phyloP scores from a whole-genome alignment of 1,284 basidiomycete genomes.

The Earliella scabrosa region DNA sequence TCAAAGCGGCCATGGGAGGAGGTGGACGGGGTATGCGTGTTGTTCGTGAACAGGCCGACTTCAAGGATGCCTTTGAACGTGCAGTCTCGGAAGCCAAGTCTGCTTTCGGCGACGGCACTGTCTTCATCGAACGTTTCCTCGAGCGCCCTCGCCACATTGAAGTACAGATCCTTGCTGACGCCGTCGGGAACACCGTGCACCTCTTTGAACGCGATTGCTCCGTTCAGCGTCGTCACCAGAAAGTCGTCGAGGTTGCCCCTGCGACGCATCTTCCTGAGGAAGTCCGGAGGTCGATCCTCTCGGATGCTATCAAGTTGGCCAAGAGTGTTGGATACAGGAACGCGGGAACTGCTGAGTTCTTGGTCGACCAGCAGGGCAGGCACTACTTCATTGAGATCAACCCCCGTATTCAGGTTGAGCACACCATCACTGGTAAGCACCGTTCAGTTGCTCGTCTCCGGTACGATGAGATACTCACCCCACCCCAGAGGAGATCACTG shows the following conservation, averaged over 20 bases:
- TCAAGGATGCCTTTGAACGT: slow-evolving; percentile 90
- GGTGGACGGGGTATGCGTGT: slow-evolving; percentile 99
- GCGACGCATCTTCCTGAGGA: slow-evolving; percentile 94
- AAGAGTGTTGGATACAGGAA: slow-evolving; percentile 93
- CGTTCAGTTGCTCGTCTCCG: not conserved
- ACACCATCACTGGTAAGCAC: slow-evolving; percentile 88
- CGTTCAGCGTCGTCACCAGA: slow-evolving; percentile 97
- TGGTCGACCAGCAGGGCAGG: slow-evolving; percentile 93
- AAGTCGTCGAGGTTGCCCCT: slow-evolving; percentile 98
- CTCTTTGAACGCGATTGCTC: slow-evolving; percentile 99
- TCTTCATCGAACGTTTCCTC: slow-evolving; percentile 98
- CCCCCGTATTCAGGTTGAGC: slow-evolving; percentile 98
- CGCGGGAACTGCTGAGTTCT: slow-evolving; percentile 96
- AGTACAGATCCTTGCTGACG: slow-evolving; percentile 94
- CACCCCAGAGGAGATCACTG: slow-evolving; percentile 91
- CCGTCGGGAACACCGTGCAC: slow-evolving; percentile 92
- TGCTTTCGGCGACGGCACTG: slow-evolving; percentile 97
- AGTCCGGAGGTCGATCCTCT: slow-evolving; percentile 85
- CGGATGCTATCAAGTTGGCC: slow-evolving; percentile 94
- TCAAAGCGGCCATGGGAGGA: slow-evolving; percentile 99
- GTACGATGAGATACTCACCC: not conserved
- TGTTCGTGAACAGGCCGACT: slow-evolving; percentile 90
- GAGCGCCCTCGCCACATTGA: slow-evolving; percentile 97
- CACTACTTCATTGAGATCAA: slow-evolving; percentile 99
- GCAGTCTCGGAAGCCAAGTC: slow-evolving; percentile 95